Evolutionary conservation across 2,329 filamentous ascomycete species (phyloP).

Genomic region (Chalara sp.): DNA sequence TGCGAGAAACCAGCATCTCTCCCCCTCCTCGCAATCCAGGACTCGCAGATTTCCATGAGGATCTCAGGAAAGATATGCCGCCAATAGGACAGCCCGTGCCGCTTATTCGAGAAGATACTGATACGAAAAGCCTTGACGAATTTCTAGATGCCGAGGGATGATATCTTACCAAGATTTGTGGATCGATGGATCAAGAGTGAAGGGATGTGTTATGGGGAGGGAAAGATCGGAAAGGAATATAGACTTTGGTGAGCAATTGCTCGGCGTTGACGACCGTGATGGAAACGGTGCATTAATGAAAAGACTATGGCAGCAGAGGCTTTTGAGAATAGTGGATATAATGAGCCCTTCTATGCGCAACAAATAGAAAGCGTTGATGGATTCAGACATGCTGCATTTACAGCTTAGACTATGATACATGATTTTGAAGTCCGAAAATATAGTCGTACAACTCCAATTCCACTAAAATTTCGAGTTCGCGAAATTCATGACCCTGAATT

Average conservation of each 20-base stretch:
- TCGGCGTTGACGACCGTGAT: background rate
- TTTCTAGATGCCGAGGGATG: slow-evolving; percentile 27
- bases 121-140: slow-evolving; percentile 25
- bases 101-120: slow-evolving; percentile 23
- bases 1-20: slow-evolving; percentile 18
- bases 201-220: background rate
- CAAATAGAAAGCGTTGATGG: no score
- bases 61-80: slow-evolving; percentile 45
- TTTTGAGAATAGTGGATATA: no score
- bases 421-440: no score
- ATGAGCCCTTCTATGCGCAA: no score
- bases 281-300: no score
- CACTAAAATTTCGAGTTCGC: no score
- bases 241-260: background rate
- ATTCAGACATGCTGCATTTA: no score
- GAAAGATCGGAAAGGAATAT: background rate
- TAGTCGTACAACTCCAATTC: no score
- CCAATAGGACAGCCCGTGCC: slow-evolving; percentile 7
- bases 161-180: background rate
- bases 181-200: no score
- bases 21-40: slow-evolving; percentile 5
- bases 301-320: no score
- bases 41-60: slow-evolving; percentile 46
- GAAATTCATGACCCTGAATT: no score
- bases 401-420: no score